A percentile compares a stretch with the other conserved stretches of the same genome.
These are phyloP conservation scores for Aristolochia contorta DNA, from an alignment of 164 flowering plant genomes.

Conservation along the genomic window DNA sequence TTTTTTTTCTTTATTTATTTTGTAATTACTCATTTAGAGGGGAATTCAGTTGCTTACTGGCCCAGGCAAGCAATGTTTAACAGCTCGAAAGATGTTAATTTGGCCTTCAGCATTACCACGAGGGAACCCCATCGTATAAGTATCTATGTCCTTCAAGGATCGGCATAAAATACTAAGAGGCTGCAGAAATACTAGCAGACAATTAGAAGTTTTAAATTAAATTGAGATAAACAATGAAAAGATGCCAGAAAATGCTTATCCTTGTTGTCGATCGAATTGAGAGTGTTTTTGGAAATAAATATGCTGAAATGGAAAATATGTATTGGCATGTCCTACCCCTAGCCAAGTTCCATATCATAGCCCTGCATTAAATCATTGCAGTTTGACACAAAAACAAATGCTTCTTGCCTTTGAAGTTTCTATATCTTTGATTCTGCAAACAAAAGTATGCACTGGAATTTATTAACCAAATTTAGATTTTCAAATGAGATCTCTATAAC, in stretches of 20 bases:
- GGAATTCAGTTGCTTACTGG: constrained; percentile 46
- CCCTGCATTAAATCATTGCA: background rate
- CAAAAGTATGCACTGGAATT: constrained; percentile 4
- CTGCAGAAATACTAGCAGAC: constrained; percentile 30
- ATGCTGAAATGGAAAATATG: too few relatives aligned
- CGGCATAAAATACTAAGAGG: constrained; percentile 82
- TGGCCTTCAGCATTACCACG: constrained; percentile 67
- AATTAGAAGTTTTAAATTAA: too few relatives aligned
- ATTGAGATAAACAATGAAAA: too few relatives aligned
- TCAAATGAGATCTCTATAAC: background rate
- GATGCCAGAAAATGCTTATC: too few relatives aligned
- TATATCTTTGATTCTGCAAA: constrained; percentile 75
- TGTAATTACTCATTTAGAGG: too few relatives aligned
- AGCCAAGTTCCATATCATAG: constrained; percentile 2
- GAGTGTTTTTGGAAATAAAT: too few relatives aligned
- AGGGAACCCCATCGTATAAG: constrained; percentile 79
- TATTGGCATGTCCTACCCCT: background rate
- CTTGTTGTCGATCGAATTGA: too few relatives aligned
- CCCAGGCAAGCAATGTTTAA: constrained; percentile 89
- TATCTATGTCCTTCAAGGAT: constrained; percentile 78
- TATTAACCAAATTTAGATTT: background rate
- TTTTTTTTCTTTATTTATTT: too few relatives aligned
- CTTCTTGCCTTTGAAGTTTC: constrained; percentile 66
- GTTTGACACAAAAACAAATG: constrained; percentile 1
- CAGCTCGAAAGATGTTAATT: constrained; percentile 67